Conservation (phyloP, 345 rosid genomes). For the Ailanthus altissimus region DNA sequence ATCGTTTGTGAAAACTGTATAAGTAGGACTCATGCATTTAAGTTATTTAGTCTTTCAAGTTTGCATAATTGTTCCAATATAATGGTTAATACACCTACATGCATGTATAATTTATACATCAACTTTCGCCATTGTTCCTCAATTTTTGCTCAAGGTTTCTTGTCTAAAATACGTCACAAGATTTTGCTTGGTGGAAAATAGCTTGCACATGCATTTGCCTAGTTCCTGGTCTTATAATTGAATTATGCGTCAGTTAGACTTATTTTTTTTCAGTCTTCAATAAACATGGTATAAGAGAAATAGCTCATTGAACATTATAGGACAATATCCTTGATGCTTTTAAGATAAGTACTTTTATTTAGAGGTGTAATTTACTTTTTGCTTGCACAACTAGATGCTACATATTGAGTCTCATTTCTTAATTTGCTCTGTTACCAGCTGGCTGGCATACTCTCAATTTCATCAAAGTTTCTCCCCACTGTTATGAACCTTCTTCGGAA, state of each 20-base stretch:
- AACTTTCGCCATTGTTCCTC: neutral
- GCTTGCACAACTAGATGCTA: neutral
- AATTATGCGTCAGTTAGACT: slow-evolving; percentile 2
- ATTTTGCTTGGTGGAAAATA: neutral
- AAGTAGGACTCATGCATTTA: neutral
- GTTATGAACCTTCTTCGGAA: slow-evolving; percentile 64
- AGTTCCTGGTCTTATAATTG: neutral
- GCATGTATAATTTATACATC: neutral
- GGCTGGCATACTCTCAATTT: slow-evolving; percentile 59
- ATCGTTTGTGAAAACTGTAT: neutral
- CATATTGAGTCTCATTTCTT: slow-evolving; percentile 9
- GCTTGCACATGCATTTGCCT: neutral
- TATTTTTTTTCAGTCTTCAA: neutral
- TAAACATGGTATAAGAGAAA: neutral
- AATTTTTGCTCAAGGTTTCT: neutral
- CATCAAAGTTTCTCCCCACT: slow-evolving; percentile 67
- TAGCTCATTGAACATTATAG: neutral
- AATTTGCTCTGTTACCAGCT: slow-evolving; percentile 40
- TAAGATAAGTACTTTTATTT: neutral
- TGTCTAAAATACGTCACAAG: neutral
- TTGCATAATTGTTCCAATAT: neutral
- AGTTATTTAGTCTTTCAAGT: neutral
- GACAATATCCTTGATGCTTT: neutral
- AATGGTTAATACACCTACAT: neutral
- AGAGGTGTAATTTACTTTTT: neutral